Evolutionary conservation across 75 land plant species (phyloP), one percentile per base, ranked within the genome.

Genomic region (Sequoiadendron giganteum): DNA sequence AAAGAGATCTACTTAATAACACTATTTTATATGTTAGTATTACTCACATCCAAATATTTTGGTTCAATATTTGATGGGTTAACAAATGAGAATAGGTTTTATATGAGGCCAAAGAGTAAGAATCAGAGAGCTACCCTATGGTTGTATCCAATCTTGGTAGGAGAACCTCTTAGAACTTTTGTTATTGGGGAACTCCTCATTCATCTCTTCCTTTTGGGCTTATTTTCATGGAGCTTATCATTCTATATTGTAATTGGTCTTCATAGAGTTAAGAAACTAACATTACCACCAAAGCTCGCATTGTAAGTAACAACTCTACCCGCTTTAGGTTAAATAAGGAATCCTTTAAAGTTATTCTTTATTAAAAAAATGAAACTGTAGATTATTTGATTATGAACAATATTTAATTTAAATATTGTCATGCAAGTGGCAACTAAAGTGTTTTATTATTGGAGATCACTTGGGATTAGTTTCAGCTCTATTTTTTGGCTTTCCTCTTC

Each of bases 401-500:
- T 11, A 49, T 9, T 11, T 1, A 49, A 5, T 2, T 0, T 4
- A 61, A 16, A 68, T 68, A 1, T 4, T 68, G 38, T 36, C 38
- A 36, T 85, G 85, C 88, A 93, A 93, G 75, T 90, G 92, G 93
- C 40, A 88, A 70, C 48, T 65, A 25, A 92, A 90, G 86, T 86
- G 90, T 43, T 84, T 82, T 10, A 78, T 75, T 40, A 84, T 89
- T 25, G 90, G 84, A 19, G 32, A 86, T 45, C 52, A 87, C 39
- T 73, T 94, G 6, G 95, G 92, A 0, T 86, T 89, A 45, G 85
- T 91, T n/a, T 92, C 90, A 19, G 86, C 87, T 70, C 49, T 89
- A 10, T 94, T 92, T 72, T 72, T 83, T 34, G 52, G 95, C 92
- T 61, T 91, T 97, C 86, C 90, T 97, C 56, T 95, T 96, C 92